Evolutionary conservation across 2,329 filamentous ascomycete genomes (phyloP).

Genomic region (Trichoderma citrinoviride): DNA sequence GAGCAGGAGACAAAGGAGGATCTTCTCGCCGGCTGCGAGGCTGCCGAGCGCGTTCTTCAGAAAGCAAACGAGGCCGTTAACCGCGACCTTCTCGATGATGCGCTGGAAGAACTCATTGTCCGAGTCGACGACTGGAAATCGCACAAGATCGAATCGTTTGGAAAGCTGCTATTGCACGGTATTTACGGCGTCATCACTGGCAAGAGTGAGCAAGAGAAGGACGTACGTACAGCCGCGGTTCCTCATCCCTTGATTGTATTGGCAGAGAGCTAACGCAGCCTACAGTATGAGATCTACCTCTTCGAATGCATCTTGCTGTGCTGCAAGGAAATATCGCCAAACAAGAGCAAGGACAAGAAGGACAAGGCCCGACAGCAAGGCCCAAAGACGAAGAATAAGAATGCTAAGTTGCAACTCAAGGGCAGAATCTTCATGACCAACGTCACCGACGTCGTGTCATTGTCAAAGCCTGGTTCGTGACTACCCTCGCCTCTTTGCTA

Average conservation of each 20-base stretch:
- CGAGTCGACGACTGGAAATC: constrained; percentile 98
- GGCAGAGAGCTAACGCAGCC: neutral
- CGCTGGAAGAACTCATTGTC: constrained; percentile 73
- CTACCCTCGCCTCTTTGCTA: neutral
- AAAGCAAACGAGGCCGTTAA: constrained; percentile 91
- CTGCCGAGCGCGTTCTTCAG: constrained; percentile 75
- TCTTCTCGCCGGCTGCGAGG: constrained; percentile 72
- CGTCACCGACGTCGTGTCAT: constrained; percentile 87
- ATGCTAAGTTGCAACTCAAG: constrained; percentile 87
- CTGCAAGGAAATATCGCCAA: constrained; percentile 89
- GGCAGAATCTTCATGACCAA: constrained; percentile 99
- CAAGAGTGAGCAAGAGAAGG: constrained; percentile 86
- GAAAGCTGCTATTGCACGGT: constrained; percentile 81
- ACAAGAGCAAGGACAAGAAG: constrained; percentile 77
- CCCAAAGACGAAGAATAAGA: constrained; percentile 61
- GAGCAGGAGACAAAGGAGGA: constrained; percentile 69
- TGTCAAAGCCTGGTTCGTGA: constrained; percentile 77
- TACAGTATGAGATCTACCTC: constrained; percentile 91
- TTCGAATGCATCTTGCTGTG: constrained; percentile 94
- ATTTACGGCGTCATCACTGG: constrained; percentile 89
- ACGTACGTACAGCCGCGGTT: constrained; percentile 53
- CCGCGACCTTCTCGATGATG: constrained; percentile 78
- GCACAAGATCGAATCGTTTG: constrained; percentile 86
- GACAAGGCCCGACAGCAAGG: constrained; percentile 57
- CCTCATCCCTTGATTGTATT: neutral